Evolutionary conservation across 148 eudicot genomes (phyloP).

Genomic region (Camellia japonica): DNA sequence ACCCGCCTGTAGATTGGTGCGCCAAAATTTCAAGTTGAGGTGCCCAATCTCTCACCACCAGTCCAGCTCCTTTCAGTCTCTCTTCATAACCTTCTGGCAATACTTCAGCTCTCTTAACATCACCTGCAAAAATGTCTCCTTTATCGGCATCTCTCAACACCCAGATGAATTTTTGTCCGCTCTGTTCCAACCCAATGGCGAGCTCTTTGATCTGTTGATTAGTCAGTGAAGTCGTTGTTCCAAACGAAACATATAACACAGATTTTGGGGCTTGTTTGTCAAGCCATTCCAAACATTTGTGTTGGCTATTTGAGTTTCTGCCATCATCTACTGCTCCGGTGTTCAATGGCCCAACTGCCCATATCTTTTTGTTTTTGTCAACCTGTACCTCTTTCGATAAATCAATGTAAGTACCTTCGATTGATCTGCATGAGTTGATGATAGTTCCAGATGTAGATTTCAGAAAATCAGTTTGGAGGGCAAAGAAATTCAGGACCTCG

Average conservation of each 20-base stretch:
- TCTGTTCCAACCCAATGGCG: constrained; percentile 15
- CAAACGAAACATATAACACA: constrained; percentile 61
- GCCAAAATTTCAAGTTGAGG: too few species aligned
- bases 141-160: too few species aligned
- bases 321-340: background rate
- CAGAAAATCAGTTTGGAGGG: background rate
- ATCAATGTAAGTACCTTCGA: constrained; percentile 6
- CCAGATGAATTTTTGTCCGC: too few species aligned
- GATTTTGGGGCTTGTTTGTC: constrained; percentile 49
- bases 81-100: too few species aligned
- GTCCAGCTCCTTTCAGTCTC: too few species aligned
- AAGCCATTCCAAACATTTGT: constrained; percentile 47
- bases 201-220: constrained; percentile 52
- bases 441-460: background rate
- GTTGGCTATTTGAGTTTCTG: constrained; percentile 11
- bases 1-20: too few species aligned
- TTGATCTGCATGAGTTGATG: constrained; percentile 4
- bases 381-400: background rate
- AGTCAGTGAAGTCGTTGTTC: constrained; percentile 45
- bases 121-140: too few species aligned
- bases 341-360: constrained; percentile 15
- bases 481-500: background rate
- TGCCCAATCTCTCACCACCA: too few species aligned
- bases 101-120: too few species aligned
- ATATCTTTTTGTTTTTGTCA: background rate